These are phyloP conservation scores for Candida endomychidarum DNA, from an alignment of 805 yeast species.

Conservation along the genomic window DNA sequence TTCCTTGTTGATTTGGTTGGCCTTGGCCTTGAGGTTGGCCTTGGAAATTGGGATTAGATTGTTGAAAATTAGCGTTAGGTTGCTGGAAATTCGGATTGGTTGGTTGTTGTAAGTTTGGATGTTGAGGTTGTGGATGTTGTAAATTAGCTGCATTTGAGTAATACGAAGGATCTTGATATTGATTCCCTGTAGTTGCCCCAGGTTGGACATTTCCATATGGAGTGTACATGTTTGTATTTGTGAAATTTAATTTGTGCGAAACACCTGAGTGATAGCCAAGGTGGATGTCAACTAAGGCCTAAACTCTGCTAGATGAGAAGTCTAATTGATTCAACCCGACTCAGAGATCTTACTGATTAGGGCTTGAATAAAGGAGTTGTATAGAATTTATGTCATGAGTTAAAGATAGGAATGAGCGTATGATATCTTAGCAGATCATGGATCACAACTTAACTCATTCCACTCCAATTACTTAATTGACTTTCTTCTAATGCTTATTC, in stretches of 20 bases:
- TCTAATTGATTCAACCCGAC: no score
- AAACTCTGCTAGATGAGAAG: no score
- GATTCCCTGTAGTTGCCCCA: background rate
- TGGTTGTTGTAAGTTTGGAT: conserved; percentile 16
- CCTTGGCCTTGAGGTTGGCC: conserved; percentile 17
- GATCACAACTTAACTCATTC: no score
- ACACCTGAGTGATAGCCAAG: background rate
- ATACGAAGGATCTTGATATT: background rate
- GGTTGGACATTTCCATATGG: conserved; percentile 35
- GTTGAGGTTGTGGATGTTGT: conserved; percentile 35
- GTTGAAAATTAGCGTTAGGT: conserved; percentile 8
- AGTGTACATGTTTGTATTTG: conserved; percentile 29
- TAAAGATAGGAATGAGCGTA: no score
- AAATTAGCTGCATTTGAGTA: conserved; percentile 15
- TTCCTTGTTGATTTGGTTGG: conserved; percentile 21
- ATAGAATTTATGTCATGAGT: no score
- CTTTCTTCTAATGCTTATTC: no score
- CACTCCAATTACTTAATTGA: no score
- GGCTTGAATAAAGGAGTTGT: no score
- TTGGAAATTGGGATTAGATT: conserved; percentile 20
- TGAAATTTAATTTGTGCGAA: no score
- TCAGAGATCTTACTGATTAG: no score
- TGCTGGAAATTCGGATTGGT: conserved; percentile 36
- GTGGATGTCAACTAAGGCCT: no score
- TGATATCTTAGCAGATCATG: no score